Evolutionary conservation across 306 rosid genomes (phyloP), one percentile per base, ranked within the genome.

Genomic region (Cucumis cinereus): DNA sequence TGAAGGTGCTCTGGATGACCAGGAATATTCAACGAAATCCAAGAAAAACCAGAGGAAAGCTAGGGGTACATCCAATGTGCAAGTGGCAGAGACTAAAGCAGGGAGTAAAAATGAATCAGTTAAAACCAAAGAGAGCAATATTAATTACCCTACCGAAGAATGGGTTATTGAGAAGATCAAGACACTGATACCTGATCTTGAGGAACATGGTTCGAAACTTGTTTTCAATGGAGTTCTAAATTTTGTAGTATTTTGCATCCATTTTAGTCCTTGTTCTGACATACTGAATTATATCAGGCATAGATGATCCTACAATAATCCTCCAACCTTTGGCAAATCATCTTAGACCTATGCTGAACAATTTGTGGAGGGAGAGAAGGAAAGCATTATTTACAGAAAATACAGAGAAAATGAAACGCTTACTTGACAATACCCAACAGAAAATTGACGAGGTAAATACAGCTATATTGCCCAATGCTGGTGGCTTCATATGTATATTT

Each of bases 41-140:
- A 94, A 94, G 88, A 94, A 86, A 92, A 85, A 75, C 88, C 98
- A 88, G 86, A 84, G 88, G 86, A 92, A 86, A 84, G 85, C 95
- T 83, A 94, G 90, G 89, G 92, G 83, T 71, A 79, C 82, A 68
- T 79, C 93, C 63, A 83, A 84, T 5, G 76, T 79, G 52, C 97
- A 84, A 82, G 83, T 69, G 14, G 70, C 89, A 73, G 96, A 88
- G 71, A 77, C 88, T 77, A 93, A 90, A 83, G 56, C 85, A 57
- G 82, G 87, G 82, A 82, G 92, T 67, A 94, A 82, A 85, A 92
- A 87, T 83, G 96, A 88, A 78, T 77, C 88, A 58, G 85, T 71
- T 78, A 90, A 89, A 87, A 22, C 36, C 70, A 92, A 88, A 79
- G 98, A 90, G 80, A 94, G 87, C 36, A 85, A 84, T 82, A 82